Evolutionary conservation across 768 basidiomycete genomes (phyloP), one percentile per base, ranked within the genome.

Genomic region (Rickenella mellea): DNA sequence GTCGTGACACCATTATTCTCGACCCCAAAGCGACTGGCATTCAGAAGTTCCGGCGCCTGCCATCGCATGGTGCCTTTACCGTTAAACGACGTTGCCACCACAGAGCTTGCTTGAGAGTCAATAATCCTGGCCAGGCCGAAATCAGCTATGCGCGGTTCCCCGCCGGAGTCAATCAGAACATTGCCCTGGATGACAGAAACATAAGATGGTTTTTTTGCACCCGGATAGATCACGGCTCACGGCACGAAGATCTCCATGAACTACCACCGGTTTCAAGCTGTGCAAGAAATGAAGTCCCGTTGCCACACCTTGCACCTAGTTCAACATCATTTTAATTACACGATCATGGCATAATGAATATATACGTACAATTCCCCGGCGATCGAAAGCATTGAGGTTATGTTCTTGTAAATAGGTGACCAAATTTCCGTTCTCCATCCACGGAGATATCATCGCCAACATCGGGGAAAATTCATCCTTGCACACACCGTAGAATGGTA

Each of bases 181-280:
- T 53, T 53, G 5, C 41, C 29, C 51, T 53, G 28, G 4, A 24
- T 20, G 4, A 30, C 20, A 12, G 7, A 26, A 32, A 8, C 15
- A 33, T 7, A 8, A 27, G n/a, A n/a, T n/a, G n/a, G n/a, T n/a
- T n/a, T n/a, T n/a, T n/a, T n/a, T n/a, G n/a, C n/a, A n/a, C n/a
- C n/a, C n/a, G n/a, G n/a, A n/a, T n/a, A n/a, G 22, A 27, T 3
- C 27, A 8, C 31, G 40, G 61, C 19, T 31, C 50, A 77, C 76
- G 45, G 76, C 75, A 59, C 78, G 78, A 41, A 80, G 58, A 46
- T 79, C 78, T 4, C 78, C 76, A 48, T 79, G 78, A 9, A 80
- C 60, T 19, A 81, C 70, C 11, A 67, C 60, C 4, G 75, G 75
- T 32, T 67, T 67, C 50, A 69, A 69, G 36, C 67, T 63, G 46